Conservation (phyloP, 805 yeast species). For the Ogataea populi-albae region DNA sequence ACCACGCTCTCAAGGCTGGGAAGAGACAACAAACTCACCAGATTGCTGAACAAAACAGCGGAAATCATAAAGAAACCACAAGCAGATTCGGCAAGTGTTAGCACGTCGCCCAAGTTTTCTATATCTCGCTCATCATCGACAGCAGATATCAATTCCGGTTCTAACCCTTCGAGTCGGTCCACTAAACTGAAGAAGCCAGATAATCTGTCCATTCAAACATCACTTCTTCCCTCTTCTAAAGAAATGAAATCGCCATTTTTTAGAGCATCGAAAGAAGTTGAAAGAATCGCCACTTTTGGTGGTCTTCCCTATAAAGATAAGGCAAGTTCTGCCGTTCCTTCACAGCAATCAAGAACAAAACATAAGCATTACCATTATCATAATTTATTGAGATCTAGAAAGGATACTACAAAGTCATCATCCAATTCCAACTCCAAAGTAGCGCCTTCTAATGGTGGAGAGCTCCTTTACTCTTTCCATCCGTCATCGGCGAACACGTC, state of each 20-base stretch:
- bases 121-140: slow-evolving; percentile 8
- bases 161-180: slow-evolving; percentile 11
- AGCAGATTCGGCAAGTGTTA: slow-evolving; percentile 8
- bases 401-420: slow-evolving; percentile 35
- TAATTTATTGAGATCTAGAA: slow-evolving; percentile 27
- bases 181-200: slow-evolving; percentile 28
- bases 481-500: slow-evolving; percentile 26
- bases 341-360: slow-evolving; percentile 20
- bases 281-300: slow-evolving; percentile 28
- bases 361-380: slow-evolving; percentile 30
- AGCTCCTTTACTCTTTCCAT: slow-evolving; percentile 37
- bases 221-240: slow-evolving; percentile 21
- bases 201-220: slow-evolving; percentile 28
- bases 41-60: slow-evolving; percentile 21
- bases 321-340: slow-evolving; percentile 1
- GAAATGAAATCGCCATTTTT: slow-evolving; percentile 32
- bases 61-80: slow-evolving; percentile 23
- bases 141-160: slow-evolving; percentile 7
- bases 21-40: slow-evolving; percentile 23
- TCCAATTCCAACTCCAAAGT: slow-evolving; percentile 37
- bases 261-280: slow-evolving; percentile 31
- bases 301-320: slow-evolving; percentile 9
- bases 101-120: slow-evolving; percentile 1
- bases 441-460: slow-evolving; percentile 30
- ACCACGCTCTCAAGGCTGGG: slow-evolving; percentile 21